Evolutionary conservation across 1,284 basidiomycete species (phyloP), one percentile per base, ranked within the genome.

Genomic region (Anthracocystis setariae): DNA sequence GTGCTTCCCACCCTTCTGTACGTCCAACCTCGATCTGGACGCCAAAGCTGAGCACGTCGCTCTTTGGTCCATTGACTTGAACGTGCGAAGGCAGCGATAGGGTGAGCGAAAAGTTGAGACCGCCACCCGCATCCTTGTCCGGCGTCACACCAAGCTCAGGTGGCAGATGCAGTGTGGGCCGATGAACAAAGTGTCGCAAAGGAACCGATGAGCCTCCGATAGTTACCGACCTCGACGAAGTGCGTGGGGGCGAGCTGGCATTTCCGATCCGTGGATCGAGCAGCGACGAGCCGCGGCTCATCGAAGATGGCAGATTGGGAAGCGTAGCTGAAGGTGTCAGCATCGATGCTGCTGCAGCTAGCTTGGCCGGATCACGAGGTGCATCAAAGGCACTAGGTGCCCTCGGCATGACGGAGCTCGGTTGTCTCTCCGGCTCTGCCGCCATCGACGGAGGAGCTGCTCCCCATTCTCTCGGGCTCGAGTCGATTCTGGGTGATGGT

Each of bases 151-250:
- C 72, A 10, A 76, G 61, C 27, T 76, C 64, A 12, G 61, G 49
- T 4, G 78, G 80, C 23, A 79, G 64, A 23, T 78, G 76, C 37
- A 82, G 51, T 4, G 76, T 58, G 0, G 80, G 80, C 17, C 71
- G 60, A 47, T 82, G 81, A 5, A 80, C 60, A 56, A 80, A 82
- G 64, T 82, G 80, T 23, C 81, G 76, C 63, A 82, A 70, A 15
- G 79, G 78, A 8, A 57, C 68, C 1, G 66, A 55, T 1, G 70
- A 57, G 21, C 64, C 60, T 27, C 38, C 32, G 13, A 27, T 20
- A 10, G 70, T 52, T 18, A 44, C 21, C 5, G 65, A 47, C 23
- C 70, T 46, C 1, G 70, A 73, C 4, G 70, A 73, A 23, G 70
- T 73, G 29, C 70, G 64, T 18, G 70, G 70, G 1, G 70, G 70